Conservation (phyloP, 306 rosid genomes). For the Vicia faba region DNA sequence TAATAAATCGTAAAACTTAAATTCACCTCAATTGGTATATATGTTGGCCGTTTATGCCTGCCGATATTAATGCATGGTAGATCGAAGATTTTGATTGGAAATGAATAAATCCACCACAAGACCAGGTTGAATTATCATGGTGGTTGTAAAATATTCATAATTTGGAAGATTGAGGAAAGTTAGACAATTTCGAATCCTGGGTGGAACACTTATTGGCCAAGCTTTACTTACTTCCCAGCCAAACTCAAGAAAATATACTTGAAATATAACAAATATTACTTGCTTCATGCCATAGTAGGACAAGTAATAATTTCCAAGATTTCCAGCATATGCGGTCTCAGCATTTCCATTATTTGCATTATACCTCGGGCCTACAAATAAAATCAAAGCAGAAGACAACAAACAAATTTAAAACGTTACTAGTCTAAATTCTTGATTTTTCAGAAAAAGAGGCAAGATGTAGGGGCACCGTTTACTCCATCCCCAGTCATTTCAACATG, state of each 20-base stretch:
- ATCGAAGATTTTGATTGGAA: constrained; percentile 54
- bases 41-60: no score
- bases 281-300: constrained; percentile 75
- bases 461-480: constrained; percentile 91
- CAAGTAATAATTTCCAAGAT: constrained; percentile 85
- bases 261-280: constrained; percentile 51
- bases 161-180: background rate
- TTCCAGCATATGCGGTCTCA: constrained; percentile 82
- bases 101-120: constrained; percentile 87
- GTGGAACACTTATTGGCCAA: no score
- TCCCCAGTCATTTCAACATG: constrained; percentile 92
- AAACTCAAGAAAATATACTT: constrained; percentile 7
- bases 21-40: no score
- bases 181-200: background rate
- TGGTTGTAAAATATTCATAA: constrained; percentile 79
- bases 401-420: constrained; percentile 22
- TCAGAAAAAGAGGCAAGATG: constrained; percentile 29
- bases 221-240: no score
- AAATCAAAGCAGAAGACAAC: constrained; percentile 30
- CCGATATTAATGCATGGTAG: no score
- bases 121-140: constrained; percentile 86
- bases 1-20: no score
- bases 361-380: constrained; percentile 64
- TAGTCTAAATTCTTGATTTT: constrained; percentile 13
- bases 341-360: constrained; percentile 77